phyloP scores from a whole-genome alignment of 164 flowering plant genomes.

The Chimonanthus salicifolius region DNA sequence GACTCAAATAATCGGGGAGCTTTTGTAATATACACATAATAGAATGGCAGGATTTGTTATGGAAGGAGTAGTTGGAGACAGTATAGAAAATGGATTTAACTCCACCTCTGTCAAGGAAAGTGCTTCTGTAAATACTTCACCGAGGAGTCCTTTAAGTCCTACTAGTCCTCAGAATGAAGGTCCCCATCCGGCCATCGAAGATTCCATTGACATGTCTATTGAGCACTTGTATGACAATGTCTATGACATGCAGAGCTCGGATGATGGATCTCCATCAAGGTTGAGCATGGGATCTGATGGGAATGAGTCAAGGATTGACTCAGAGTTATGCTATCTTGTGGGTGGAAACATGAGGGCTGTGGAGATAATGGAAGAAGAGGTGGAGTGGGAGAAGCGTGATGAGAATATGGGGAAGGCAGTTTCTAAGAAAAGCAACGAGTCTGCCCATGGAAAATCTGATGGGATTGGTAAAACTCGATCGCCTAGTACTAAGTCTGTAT shows the following conservation, averaged over 20 bases:
- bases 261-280: slow-evolving; percentile 70
- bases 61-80: slow-evolving; percentile 51
- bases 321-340: slow-evolving; percentile 73
- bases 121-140: slow-evolving; percentile 20
- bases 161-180: slow-evolving; percentile 24
- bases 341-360: slow-evolving; percentile 74
- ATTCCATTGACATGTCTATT: slow-evolving; percentile 49
- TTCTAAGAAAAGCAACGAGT: slow-evolving; percentile 39
- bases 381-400: slow-evolving; percentile 16
- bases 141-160: slow-evolving; percentile 29
- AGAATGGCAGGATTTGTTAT: slow-evolving; percentile 68
- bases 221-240: slow-evolving; percentile 76
- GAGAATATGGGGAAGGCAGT: slow-evolving; percentile 27
- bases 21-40: slow-evolving; percentile 4
- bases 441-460: slow-evolving; percentile 14
- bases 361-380: slow-evolving; percentile 52
- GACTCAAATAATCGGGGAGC: background rate
- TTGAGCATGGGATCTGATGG: slow-evolving; percentile 68
- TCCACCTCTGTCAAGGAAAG: slow-evolving; percentile 33
- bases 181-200: slow-evolving; percentile 26
- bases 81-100: slow-evolving; percentile 28
- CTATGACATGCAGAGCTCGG: slow-evolving; percentile 80
- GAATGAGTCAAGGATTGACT: slow-evolving; percentile 83
- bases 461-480: slow-evolving; percentile 29
- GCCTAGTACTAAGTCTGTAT: slow-evolving; percentile 26